These are phyloP conservation scores for Rhizodiscina lignyota DNA, from an alignment of 495 filamentous ascomycete species.

Conservation along the genomic window DNA sequence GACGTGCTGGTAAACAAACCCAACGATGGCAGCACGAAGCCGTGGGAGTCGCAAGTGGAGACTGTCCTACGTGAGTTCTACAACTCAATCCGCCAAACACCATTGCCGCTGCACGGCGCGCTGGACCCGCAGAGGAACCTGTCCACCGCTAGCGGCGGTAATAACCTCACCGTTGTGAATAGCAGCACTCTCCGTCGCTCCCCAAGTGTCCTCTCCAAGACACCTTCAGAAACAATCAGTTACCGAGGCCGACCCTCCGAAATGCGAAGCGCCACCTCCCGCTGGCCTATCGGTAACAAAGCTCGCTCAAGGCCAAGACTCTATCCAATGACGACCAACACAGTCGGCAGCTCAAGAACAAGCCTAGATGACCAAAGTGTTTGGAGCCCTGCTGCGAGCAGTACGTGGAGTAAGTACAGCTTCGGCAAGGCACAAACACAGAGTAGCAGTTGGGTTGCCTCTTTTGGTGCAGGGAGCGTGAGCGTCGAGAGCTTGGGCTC, in stretches of 20 bases:
- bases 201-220: constrained; percentile 82
- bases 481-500: constrained; percentile 80
- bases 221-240: constrained; percentile 54
- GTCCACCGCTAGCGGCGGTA: constrained; percentile 20
- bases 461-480: too few species aligned
- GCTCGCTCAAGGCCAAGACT: constrained; percentile 68
- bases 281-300: constrained; percentile 63
- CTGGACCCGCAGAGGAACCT: neutral
- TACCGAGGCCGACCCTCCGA: constrained; percentile 54
- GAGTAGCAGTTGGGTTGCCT: too few species aligned
- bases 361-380: constrained; percentile 85
- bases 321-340: constrained; percentile 45
- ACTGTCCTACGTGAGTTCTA: constrained; percentile 84
- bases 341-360: constrained; percentile 65
- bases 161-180: constrained; percentile 30
- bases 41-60: constrained; percentile 85
- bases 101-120: constrained; percentile 64
- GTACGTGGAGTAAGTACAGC: constrained; percentile 90
- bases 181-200: constrained; percentile 55
- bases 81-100: constrained; percentile 68
- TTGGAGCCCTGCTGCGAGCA: constrained; percentile 78
- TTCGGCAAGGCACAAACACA: constrained; percentile 74
- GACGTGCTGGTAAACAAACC: constrained; percentile 62
- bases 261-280: constrained; percentile 42
- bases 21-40: constrained; percentile 58